Conservation (phyloP, 2,329 filamentous ascomycete genomes). For the Hypoxylon sp. region DNA sequence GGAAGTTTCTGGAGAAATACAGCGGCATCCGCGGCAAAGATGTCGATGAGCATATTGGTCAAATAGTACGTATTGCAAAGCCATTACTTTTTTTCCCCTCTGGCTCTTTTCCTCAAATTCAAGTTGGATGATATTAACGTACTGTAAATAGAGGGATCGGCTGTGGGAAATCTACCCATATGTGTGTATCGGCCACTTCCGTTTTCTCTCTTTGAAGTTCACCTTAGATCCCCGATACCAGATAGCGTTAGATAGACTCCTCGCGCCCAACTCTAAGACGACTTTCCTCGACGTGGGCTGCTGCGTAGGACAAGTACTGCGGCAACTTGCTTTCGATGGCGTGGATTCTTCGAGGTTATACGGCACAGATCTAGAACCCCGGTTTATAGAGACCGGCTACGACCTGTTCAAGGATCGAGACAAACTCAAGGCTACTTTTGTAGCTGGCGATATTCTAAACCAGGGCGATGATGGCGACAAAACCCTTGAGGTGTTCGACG, state of each 20-base stretch:
- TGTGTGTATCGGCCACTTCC: slow-evolving; percentile 66
- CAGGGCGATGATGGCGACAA: slow-evolving; percentile 51
- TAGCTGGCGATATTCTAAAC: slow-evolving; percentile 65
- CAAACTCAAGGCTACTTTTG: slow-evolving; percentile 63
- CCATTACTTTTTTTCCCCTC: neutral
- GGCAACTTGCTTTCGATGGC: slow-evolving; percentile 66
- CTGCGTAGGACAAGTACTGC: slow-evolving; percentile 65
- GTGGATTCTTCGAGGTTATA: slow-evolving; percentile 64
- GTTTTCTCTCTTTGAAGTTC: slow-evolving; percentile 63
- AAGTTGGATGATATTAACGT: neutral
- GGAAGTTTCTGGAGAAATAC: slow-evolving; percentile 49
- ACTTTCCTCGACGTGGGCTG: slow-evolving; percentile 66
- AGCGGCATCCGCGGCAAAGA: slow-evolving; percentile 50
- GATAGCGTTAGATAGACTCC: slow-evolving; percentile 60
- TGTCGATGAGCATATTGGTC: slow-evolving; percentile 50
- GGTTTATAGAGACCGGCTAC: slow-evolving; percentile 72
- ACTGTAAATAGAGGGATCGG: slow-evolving; percentile 58
- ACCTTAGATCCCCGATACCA: slow-evolving; percentile 60
- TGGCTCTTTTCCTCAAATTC: neutral
- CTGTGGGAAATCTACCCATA: slow-evolving; percentile 63
- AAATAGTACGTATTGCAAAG: slow-evolving; percentile 47
- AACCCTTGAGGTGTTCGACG: slow-evolving; percentile 55
- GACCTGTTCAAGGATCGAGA: slow-evolving; percentile 73
- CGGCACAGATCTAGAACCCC: slow-evolving; percentile 64
- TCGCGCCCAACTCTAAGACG: slow-evolving; percentile 57